These are phyloP conservation scores for Aspergillus arachidicola DNA, from an alignment of 2,329 filamentous ascomycete genomes.

Conservation along the genomic window DNA sequence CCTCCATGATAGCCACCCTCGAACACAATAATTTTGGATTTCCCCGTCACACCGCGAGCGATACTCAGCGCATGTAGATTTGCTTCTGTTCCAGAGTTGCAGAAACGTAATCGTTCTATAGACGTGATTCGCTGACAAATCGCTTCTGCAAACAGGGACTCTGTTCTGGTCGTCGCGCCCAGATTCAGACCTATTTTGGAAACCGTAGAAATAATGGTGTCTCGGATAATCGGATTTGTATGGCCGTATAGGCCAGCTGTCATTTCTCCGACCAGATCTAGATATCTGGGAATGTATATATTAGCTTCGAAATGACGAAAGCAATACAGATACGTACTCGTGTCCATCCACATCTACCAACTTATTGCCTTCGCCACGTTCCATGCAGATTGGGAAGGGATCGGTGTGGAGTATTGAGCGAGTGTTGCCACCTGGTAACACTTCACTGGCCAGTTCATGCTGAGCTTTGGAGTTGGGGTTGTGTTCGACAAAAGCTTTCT, in stretches of 20 bases:
- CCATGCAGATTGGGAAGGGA: constrained; percentile 23
- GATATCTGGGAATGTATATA: background rate
- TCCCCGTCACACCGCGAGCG: background rate
- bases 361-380: constrained; percentile 11
- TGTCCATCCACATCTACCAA: constrained; percentile 21
- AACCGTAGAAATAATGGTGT: constrained; percentile 51
- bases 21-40: constrained; percentile 51
- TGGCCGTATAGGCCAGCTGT: constrained; percentile 69
- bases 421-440: constrained; percentile 37
- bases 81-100: constrained; percentile 68
- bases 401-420: constrained; percentile 25
- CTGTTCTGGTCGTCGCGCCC: constrained; percentile 57
- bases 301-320: background rate
- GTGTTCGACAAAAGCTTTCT: background rate
- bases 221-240: constrained; percentile 58
- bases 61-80: constrained; percentile 55
- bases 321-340: constrained; percentile 8
- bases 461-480: constrained; percentile 14
- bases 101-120: constrained; percentile 61
- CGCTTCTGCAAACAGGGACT: constrained; percentile 55
- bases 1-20: constrained; percentile 58
- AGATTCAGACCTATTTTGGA: constrained; percentile 54
- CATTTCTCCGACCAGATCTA: constrained; percentile 64
- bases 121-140: constrained; percentile 56
- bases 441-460: constrained; percentile 23